These are phyloP conservation scores for Trichomonas gallinae DNA, from an alignment of 208 protist species.

Conservation along the genomic window DNA sequence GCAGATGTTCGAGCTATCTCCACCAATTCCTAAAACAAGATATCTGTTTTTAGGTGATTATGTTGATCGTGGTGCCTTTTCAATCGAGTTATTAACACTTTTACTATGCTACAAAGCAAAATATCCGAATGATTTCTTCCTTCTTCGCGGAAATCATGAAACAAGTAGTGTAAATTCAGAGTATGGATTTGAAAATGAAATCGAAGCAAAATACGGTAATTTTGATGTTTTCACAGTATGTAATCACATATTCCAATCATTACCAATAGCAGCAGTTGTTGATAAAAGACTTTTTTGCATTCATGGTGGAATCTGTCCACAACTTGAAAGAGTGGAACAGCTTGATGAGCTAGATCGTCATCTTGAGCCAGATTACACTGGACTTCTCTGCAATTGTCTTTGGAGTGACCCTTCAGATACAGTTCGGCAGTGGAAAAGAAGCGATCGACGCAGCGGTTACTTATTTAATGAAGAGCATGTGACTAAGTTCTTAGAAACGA, in stretches of 20 bases:
- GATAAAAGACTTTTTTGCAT: slow-evolving; percentile 21
- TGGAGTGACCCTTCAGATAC: slow-evolving; percentile 69
- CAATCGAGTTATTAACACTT: neutral
- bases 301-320: slow-evolving; percentile 11
- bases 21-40: neutral
- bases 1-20: neutral
- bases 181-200: slow-evolving; percentile 73
- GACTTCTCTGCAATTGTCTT: slow-evolving; percentile 67
- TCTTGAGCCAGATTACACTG: slow-evolving; percentile 51
- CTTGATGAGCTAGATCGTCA: slow-evolving; percentile 65
- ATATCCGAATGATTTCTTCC: slow-evolving; percentile 65
- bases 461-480: slow-evolving; percentile 56
- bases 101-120: neutral
- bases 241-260: slow-evolving; percentile 63
- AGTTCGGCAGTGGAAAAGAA: slow-evolving; percentile 60
- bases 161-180: slow-evolving; percentile 69
- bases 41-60: slow-evolving; percentile 23
- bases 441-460: slow-evolving; percentile 63
- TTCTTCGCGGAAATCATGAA: slow-evolving; percentile 79
- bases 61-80: neutral
- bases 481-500: slow-evolving; percentile 54
- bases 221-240: slow-evolving; percentile 62
- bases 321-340: slow-evolving; percentile 26
- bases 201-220: slow-evolving; percentile 64
- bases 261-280: slow-evolving; percentile 58